Base-by-base conservation (phyloP, 257 asterid genomes). In the Solanum ossicruentum region DNA sequence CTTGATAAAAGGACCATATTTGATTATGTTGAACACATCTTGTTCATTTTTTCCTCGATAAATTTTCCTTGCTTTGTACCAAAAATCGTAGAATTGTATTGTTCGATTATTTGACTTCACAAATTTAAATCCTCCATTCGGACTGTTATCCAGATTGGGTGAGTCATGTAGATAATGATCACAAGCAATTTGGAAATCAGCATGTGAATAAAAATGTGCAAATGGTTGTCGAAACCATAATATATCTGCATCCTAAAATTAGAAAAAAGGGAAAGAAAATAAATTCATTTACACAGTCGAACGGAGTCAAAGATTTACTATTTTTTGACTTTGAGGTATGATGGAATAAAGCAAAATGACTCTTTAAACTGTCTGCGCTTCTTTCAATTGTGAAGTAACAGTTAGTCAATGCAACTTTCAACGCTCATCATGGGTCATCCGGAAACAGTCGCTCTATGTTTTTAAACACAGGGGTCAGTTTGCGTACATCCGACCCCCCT, bases 191-290 rank as follows among this genome's bases (percentile, higher is more conserved):
- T 92, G 92, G 85, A 93, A 89, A 54, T 91, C 87, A 0, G 87
- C 80, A 47, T 91, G 90, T 0, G 87, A 13, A 84, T 87, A 85
- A 56, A 93, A 92, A 56, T 84, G 89, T 65, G 86, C 81, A 67
- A 93, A 90, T 60, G 95, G 97, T 84, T 89, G 80, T 66, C 90
- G 87, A 28, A 93, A 78, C 95, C 95, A 93, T 89, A 93, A 85
- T 57, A 93, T 85, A 85, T 93, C 93, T 47, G 93, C 91, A 82
- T 93, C 94, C 97, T 91, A 85, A 43, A 39, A 84, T 11, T 17
- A 20, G 3, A 5, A 8, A 41, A 77, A 32, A 20, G 28, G 66
- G 26, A 45, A 61, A 51, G 1, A 21, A 80, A 26, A 15, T 15
- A 66, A 32, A 32, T 32, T 32, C 23, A 32, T 67, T n/a, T n/a